A percentile compares a stretch with the other conserved stretches of the same genome.
These are phyloP conservation scores for Cicer arietinum DNA, from an alignment of 306 rosid species.

Conservation along the genomic window DNA sequence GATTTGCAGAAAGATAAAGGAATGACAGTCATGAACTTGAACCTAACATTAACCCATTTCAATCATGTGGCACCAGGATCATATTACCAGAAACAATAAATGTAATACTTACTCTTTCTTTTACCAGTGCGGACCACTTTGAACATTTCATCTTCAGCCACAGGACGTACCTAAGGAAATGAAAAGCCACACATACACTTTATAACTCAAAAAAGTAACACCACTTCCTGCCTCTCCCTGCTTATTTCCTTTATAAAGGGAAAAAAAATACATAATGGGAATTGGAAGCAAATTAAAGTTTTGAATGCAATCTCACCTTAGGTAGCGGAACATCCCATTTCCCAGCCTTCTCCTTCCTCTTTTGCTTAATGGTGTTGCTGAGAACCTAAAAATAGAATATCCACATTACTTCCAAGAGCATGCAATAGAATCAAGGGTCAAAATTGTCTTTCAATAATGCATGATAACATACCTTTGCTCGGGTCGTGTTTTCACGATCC, in stretches of 20 bases:
- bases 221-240: background rate
- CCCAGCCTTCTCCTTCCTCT: constrained; percentile 95
- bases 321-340: constrained; percentile 98
- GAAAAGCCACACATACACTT: constrained; percentile 2
- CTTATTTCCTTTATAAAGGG: background rate
- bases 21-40: constrained; percentile 6
- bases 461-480: constrained; percentile 66
- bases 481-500: constrained; percentile 86
- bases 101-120: constrained; percentile 74
- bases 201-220: background rate
- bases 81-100: background rate
- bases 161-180: constrained; percentile 78
- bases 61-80: background rate
- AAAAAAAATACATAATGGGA: background rate
- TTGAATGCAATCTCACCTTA: constrained; percentile 55
- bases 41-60: background rate
- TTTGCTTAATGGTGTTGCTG: constrained; percentile 92
- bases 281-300: background rate
- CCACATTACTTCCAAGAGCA: constrained; percentile 27
- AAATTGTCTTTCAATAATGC: background rate
- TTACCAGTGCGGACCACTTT: constrained; percentile 85
- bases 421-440: background rate
- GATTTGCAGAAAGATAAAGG: background rate
- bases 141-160: constrained; percentile 96
- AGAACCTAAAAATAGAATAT: constrained; percentile 60